A percentile compares a stretch with the other conserved stretches of the same genome.
Conservation (phyloP, 1,284 basidiomycete genomes). For the Apiotrichum veenhuisii region DNA sequence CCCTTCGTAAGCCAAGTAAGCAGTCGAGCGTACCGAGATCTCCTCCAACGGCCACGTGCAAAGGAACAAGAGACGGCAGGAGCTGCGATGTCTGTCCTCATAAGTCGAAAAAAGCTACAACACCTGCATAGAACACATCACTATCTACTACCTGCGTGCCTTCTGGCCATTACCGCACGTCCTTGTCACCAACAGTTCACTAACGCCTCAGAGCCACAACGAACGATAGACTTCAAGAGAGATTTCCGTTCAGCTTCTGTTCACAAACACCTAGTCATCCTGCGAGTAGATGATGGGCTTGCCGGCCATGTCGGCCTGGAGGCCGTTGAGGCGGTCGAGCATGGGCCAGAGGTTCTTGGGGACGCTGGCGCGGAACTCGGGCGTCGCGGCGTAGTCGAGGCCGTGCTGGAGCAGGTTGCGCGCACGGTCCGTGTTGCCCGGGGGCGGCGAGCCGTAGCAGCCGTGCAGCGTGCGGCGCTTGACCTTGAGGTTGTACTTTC, state of each 20-base stretch:
- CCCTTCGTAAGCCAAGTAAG: no score
- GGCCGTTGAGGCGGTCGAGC: constrained; percentile 59
- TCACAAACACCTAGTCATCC: constrained; percentile 14
- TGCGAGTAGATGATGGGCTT: constrained; percentile 58
- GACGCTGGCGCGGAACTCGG: constrained; percentile 56
- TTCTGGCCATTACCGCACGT: no score
- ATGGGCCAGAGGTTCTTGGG: constrained; percentile 56
- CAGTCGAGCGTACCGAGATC: no score
- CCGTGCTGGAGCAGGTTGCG: constrained; percentile 77
- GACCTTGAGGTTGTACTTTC: constrained; percentile 55
- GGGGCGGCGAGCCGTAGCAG: constrained; percentile 60
- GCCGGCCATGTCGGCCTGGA: constrained; percentile 56
- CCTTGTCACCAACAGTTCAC: no score
- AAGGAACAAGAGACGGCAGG: no score
- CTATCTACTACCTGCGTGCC: no score
- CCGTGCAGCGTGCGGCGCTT: constrained; percentile 70
- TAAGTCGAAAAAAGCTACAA: no score
- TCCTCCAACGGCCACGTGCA: no score
- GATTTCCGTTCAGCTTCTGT: neutral
- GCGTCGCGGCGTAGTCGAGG: constrained; percentile 54
- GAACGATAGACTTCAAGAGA: no score
- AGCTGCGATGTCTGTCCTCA: no score
- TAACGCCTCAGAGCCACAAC: no score
- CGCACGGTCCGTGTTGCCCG: constrained; percentile 63
- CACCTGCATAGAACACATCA: no score